Percentiles rank a stretch among this genome's conserved stretches.
Conservation (phyloP, 371 early-diverging fungal species). For the Umbelopsis sp. region DNA sequence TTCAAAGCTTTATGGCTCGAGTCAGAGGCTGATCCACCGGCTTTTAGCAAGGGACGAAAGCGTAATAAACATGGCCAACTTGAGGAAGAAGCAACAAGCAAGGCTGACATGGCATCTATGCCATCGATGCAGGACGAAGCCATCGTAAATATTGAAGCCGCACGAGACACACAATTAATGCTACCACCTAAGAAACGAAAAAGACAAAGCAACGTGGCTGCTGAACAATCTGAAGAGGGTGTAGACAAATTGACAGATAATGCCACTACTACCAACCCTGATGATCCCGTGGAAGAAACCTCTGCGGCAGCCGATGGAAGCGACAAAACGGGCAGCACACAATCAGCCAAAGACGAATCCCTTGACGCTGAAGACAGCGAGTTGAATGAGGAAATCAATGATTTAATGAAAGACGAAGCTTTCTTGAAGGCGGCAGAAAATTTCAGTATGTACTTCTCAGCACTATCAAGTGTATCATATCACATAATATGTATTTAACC, state of each 20-base stretch:
- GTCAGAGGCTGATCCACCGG: slow-evolving; percentile 89
- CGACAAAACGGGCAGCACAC: slow-evolving; percentile 26
- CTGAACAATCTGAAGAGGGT: slow-evolving; percentile 28
- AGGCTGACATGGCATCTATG: slow-evolving; percentile 1
- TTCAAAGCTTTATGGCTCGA: slow-evolving; percentile 92
- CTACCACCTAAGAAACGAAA: slow-evolving; percentile 19
- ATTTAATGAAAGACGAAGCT: slow-evolving; percentile 36
- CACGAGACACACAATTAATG: slow-evolving; percentile 4
- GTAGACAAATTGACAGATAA: slow-evolving; percentile 20
- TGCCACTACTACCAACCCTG: neutral
- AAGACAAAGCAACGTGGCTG: slow-evolving; percentile 22
- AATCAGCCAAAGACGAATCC: slow-evolving; percentile 33
- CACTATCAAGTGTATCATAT: slow-evolving; percentile 25
- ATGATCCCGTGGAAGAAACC: too few species aligned
- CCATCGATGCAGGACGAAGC: slow-evolving; percentile 19
- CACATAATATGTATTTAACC: slow-evolving; percentile 35
- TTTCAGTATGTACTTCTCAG: slow-evolving; percentile 34
- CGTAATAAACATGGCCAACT: slow-evolving; percentile 17
- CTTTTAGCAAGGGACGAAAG: slow-evolving; percentile 68
- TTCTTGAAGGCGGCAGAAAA: slow-evolving; percentile 35
- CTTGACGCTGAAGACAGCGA: slow-evolving; percentile 33
- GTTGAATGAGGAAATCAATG: slow-evolving; percentile 50
- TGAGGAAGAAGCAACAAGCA: slow-evolving; percentile 29
- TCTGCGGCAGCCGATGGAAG: neutral
- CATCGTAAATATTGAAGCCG: slow-evolving; percentile 1